Evolutionary conservation across 148 eudicot species (phyloP).

Genomic region (Chenopodium formosanum): DNA sequence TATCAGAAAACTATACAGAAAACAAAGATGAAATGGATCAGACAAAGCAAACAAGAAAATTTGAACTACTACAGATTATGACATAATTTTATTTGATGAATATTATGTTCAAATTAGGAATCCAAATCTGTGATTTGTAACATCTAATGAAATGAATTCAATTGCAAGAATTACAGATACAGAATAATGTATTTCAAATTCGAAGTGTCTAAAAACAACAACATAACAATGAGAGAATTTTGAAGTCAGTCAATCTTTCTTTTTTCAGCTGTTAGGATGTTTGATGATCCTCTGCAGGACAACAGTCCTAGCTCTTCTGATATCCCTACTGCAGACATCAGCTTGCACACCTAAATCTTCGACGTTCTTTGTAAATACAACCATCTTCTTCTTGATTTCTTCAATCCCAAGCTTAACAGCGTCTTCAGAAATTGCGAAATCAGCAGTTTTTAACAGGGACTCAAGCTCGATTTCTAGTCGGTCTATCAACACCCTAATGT

Average conservation of each 20-base stretch:
- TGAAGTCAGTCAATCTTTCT: neutral
- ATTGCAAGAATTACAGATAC: constrained; percentile 5
- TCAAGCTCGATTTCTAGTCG: constrained; percentile 71
- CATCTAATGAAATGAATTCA: constrained; percentile 9
- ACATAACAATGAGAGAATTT: constrained; percentile 5
- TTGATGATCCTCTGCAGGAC: constrained; percentile 92
- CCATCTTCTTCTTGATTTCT: constrained; percentile 75
- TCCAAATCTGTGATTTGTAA: constrained; percentile 6
- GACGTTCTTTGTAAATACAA: constrained; percentile 69
- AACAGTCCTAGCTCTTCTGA: constrained; percentile 90
- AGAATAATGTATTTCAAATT: constrained; percentile 5
- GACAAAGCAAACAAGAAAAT: neutral
- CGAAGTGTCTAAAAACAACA: constrained; percentile 8
- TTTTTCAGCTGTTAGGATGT: constrained; percentile 48
- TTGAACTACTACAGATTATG: neutral
- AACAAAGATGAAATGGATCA: neutral
- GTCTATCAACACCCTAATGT: constrained; percentile 67
- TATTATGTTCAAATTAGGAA: constrained; percentile 12
- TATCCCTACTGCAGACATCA: constrained; percentile 84
- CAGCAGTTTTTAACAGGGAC: constrained; percentile 50
- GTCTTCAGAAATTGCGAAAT: constrained; percentile 57
- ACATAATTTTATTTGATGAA: constrained; percentile 18
- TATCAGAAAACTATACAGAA: neutral
- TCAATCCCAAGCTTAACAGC: constrained; percentile 69
- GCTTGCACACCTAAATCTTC: constrained; percentile 88